Evolutionary conservation across 1,284 basidiomycete species (phyloP).

Genomic region (Tranzscheliella williamsii): DNA sequence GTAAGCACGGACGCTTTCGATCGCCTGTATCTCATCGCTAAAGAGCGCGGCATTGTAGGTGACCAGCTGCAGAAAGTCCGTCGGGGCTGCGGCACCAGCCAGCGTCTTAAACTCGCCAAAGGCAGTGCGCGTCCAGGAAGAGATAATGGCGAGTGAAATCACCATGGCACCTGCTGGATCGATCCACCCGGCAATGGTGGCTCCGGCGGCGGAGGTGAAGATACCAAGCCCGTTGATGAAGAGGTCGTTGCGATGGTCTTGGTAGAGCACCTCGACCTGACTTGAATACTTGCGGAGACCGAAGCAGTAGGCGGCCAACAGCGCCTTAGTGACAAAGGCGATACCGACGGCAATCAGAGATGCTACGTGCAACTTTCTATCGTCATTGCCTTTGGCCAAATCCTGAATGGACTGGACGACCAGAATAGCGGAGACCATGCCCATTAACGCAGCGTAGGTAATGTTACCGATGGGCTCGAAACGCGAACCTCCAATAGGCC

Average conservation of each 20-base stretch:
- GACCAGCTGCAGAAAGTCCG: constrained; percentile 85
- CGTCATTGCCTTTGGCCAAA: constrained; percentile 68
- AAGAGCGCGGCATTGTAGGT: constrained; percentile 76
- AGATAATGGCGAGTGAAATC: constrained; percentile 76
- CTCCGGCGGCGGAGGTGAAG: constrained; percentile 85
- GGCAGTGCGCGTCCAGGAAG: constrained; percentile 69
- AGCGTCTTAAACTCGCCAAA: constrained; percentile 76
- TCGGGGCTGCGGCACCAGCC: constrained; percentile 86
- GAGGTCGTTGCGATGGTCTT: constrained; percentile 81
- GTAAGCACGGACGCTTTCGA: constrained; percentile 70
- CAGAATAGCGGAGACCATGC: constrained; percentile 79
- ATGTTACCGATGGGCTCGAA: constrained; percentile 79
- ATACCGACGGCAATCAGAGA: constrained; percentile 80
- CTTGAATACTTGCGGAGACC: constrained; percentile 77
- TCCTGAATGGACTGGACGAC: constrained; percentile 79
- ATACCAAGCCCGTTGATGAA: constrained; percentile 69
- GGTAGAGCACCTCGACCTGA: constrained; percentile 91
- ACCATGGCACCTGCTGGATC: constrained; percentile 78
- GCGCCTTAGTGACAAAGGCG: constrained; percentile 81
- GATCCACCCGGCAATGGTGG: constrained; percentile 81
- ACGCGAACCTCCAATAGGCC: constrained; percentile 87
- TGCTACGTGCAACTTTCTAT: constrained; percentile 76
- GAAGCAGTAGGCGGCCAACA: constrained; percentile 84
- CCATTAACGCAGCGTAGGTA: constrained; percentile 69
- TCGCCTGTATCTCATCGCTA: constrained; percentile 77